Base-by-base conservation (phyloP, 1,284 basidiomycete species). In the Marasmius sp. region DNA sequence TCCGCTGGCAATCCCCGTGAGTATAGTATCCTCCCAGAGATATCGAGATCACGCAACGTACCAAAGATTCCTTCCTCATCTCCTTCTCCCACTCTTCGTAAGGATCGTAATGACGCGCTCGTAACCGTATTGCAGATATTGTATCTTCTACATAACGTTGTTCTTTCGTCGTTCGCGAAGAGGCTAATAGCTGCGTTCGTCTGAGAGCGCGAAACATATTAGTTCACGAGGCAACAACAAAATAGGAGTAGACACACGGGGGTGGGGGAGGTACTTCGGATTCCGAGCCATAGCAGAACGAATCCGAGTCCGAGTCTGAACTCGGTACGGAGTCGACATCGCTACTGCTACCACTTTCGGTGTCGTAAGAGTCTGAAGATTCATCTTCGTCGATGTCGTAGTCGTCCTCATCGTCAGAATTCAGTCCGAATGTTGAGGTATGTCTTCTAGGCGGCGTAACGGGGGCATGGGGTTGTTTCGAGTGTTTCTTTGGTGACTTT, bases 71-170 rank as follows among this genome's bases (percentile, higher is more conserved):
- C 66, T 81, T 84, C 39, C 84, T 80, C 34, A 85, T 84, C 66
- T 86, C 77, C 63, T 81, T 82, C 74, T 90, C 85, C 90, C 89
- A 92, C 67, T 92, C 89, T 74, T 91, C 89, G 64, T 91, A 91
- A 18, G 87, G 86, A 67, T 92, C 91, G 61, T 85, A 78, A 76
- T 92, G 82, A 60, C 82, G 81, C 14, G 85, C 82, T 18, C 84
- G 83, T 41, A 89, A 77, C 20, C 88, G 83, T 62, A 92, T 89
- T 8, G 89, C 83, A 5, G 87, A 84, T 5, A 92, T 75, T 0
- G 87, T 87, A 22, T 91, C 91, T 63, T 89, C 84, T 48, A 87
- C 77, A 45, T 83, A 72, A 39, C 81, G 78, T 59, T 78, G 77
- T 66, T 90, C 85, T 5, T 81, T 75, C 2, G 77, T 70, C 22